Evolutionary conservation across 2,329 filamentous ascomycete species (phyloP), one percentile per base, ranked within the genome.

Genomic region (Ambrosiella cleistominuta): DNA sequence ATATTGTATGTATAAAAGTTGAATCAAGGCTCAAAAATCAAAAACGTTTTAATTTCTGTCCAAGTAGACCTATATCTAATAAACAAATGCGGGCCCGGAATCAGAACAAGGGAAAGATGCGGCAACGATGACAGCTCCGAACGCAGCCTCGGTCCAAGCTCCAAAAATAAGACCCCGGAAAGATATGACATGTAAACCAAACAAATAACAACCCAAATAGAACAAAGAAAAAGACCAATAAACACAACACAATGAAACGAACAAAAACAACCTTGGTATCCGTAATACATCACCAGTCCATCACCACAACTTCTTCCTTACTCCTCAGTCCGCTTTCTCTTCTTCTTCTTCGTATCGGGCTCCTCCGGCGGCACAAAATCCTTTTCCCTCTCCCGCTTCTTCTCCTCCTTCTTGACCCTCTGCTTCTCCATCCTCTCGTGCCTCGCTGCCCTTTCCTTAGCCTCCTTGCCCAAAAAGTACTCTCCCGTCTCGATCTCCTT

Each of bases 401-500:
- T 94, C 70, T 94, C 88, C 63, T 85, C 85, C 76, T 89, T 91
- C 75, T 90, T 91, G 70, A 82, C 77, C 71, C 82, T 85, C 73
- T 95, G 90, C 70, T 85, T 83, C 69, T 94, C 88, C 66, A 88
- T 79, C 63, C 88, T 77, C 66, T 88, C 86, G 67, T 91, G 85
- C 70, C 86, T 83, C 52, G 77, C 82, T 57, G 83, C 85, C 61
- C 90, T 78, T 66, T 95, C 88, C 77, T 95, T 95, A 61, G 88
- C 90, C 67, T 90, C 82, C 75, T 95, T 95, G 67, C 84, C 83
- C 67, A 98, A 72, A 71, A 97, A 97, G 74, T 95, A 98, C 73
- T 97, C 91, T 72, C 93, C 91, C 65, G 82, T 90, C 76, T 98
- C 93, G 74, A 98, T 95, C 78, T 98, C 91, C 71, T 89, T 73